Evolutionary conservation across 371 early-diverging fungal genomes (phyloP).

Genomic region (Mucor plumbeus): DNA sequence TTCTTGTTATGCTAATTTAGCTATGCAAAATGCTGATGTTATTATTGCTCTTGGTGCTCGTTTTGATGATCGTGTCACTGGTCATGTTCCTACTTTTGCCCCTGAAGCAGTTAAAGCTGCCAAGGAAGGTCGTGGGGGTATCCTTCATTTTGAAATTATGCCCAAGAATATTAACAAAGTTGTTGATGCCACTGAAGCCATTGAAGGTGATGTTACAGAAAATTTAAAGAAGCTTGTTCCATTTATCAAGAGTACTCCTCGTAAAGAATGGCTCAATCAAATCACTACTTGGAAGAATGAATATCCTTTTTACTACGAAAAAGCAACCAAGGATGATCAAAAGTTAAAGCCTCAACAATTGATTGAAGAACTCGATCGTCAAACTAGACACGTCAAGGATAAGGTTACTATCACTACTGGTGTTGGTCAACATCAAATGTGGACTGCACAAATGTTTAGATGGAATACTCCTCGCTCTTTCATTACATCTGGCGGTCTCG

Average conservation of each 20-base stretch:
- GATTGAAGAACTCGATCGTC: constrained; percentile 88
- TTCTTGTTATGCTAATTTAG: constrained; percentile 94
- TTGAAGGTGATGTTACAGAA: constrained; percentile 93
- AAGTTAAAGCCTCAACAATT: constrained; percentile 91
- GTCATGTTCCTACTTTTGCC: constrained; percentile 83
- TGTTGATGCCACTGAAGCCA: constrained; percentile 85
- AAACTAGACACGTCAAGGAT: constrained; percentile 83
- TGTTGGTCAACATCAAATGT: constrained; percentile 99
- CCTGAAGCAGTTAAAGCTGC: constrained; percentile 92
- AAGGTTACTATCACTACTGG: constrained; percentile 94
- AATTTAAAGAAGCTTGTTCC: constrained; percentile 84
- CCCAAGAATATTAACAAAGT: constrained; percentile 99
- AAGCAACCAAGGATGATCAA: constrained; percentile 40
- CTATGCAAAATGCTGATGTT: constrained; percentile 95
- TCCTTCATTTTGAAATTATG: constrained; percentile 97
- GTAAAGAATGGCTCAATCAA: constrained; percentile 83
- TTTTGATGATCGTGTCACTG: constrained; percentile 99
- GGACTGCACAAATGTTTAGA: constrained; percentile 87
- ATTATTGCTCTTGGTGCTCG: constrained; percentile 97
- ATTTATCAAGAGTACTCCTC: constrained; percentile 68
- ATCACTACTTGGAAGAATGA: constrained; percentile 86
- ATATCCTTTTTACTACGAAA: constrained; percentile 88
- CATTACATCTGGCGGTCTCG: constrained; percentile 95
- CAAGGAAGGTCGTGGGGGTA: constrained; percentile 89
- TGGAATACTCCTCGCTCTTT: constrained; percentile 91